Evolutionary conservation across 345 rosid genomes (phyloP), one percentile per base, ranked within the genome.

Genomic region (Dipteronia sinensis): DNA sequence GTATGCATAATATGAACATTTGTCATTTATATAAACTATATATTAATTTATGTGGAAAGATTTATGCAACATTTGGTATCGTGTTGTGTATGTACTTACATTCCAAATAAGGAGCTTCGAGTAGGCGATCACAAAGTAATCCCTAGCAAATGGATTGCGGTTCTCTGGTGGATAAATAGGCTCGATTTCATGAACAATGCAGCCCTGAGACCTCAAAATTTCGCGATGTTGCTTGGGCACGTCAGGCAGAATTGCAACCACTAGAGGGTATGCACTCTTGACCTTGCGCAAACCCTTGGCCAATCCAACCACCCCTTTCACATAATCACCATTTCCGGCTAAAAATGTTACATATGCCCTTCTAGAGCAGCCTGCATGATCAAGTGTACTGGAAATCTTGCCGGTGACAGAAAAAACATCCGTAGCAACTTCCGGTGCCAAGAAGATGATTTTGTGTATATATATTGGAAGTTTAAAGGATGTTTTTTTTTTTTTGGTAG

Each of bases 21-120:
- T 0, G 27, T 27, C 27, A 27, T 27, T 27, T 27, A 27, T 27
- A 27, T 27, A 27, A 27, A 27, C 27, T 27, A 27, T 27, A 27
- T 27, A 27, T 27, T 27, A 27, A 27, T 27, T 27, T 27, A 27
- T 27, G 27, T 27, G 1, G 27, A 27, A 27, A 49, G 55, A 4
- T 49, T 12, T 17, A 49, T 49, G 55, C 13, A 49, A 49, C 17
- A 12, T 27, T 27, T 27, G 1, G 27, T 27, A 1, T 27, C 1
- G 27, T 27, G 17, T 12, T 12, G 19, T 16, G 55, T 49, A 8
- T 49, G 55, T 49, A 49, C 89, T 80, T 85, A 92, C 98, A 71
- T 89, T 91, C 98, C 95, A 90, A 22, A 94, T 92, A 58, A 94
- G 95, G 19, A 93, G 92, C 78, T 93, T 90, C 51, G 97, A 91